A percentile compares a stretch with the other conserved stretches of the same genome.
These are phyloP conservation scores for Colletotrichum ledebouriae DNA, from an alignment of 2,329 filamentous ascomycete genomes.

Conservation along the genomic window DNA sequence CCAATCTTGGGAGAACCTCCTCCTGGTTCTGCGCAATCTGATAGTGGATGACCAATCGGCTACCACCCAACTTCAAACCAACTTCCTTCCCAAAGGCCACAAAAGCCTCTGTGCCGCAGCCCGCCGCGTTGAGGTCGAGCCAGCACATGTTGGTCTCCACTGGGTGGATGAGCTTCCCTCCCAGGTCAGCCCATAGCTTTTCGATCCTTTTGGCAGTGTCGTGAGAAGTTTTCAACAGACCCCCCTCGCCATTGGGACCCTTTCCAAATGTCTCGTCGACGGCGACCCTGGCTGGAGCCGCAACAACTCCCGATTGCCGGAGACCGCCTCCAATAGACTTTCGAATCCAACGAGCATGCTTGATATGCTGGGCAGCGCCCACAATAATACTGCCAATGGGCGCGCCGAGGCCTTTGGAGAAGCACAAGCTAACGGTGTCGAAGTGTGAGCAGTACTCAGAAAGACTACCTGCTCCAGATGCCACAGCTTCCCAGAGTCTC, in stretches of 20 bases:
- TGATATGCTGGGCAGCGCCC: conserved; percentile 56
- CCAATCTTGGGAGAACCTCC: conserved; percentile 70
- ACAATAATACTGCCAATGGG: conserved; percentile 84
- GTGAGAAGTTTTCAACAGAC: conserved; percentile 72
- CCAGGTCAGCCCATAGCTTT: conserved; percentile 77
- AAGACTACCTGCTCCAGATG: conserved; percentile 75
- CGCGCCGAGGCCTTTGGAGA: conserved; percentile 86
- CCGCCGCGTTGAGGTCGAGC: conserved; percentile 77
- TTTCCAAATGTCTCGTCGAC: conserved; percentile 64
- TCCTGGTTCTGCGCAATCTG: conserved; percentile 74
- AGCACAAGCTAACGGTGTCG: conserved; percentile 82
- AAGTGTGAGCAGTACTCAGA: conserved; percentile 77
- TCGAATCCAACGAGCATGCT: conserved; percentile 61
- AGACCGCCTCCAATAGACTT: conserved; percentile 83
- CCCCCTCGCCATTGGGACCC: conserved; percentile 58
- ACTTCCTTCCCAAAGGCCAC: conserved; percentile 55
- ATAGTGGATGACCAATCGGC: conserved; percentile 63
- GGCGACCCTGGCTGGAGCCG: conserved; percentile 78
- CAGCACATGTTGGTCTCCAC: conserved; percentile 95
- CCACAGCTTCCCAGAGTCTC: conserved; percentile 84
- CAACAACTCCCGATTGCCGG: conserved; percentile 79
- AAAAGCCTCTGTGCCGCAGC: conserved; percentile 57
- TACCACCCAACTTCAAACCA: conserved; percentile 57
- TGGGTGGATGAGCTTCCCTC: conserved; percentile 76
- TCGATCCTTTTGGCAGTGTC: conserved; percentile 73